Evolutionary conservation across 2,329 filamentous ascomycete species (phyloP).

Genomic region (Exophiala sp.): DNA sequence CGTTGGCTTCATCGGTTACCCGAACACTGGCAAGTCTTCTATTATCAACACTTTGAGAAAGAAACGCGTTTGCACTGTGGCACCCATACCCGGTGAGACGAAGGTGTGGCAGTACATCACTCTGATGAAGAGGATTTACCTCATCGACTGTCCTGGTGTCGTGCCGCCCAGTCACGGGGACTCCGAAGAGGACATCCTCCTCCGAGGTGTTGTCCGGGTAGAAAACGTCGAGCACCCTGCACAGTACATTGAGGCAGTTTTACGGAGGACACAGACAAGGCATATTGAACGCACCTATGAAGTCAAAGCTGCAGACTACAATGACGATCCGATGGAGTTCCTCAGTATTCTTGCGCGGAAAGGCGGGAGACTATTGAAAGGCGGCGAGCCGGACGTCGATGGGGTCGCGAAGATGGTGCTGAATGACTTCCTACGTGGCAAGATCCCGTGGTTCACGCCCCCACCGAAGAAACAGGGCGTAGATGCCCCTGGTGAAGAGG

Average conservation of each 20-base stretch:
- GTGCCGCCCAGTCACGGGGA: constrained; percentile 83
- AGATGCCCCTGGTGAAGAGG: constrained; percentile 42
- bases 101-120: constrained; percentile 99
- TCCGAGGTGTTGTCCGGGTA: constrained; percentile 85
- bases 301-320: constrained; percentile 61
- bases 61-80: constrained; percentile 89
- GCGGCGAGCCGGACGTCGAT: constrained; percentile 90
- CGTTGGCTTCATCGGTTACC: constrained; percentile 81
- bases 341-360: constrained; percentile 83
- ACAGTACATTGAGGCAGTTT: constrained; percentile 83
- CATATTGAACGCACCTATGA: constrained; percentile 94
- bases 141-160: constrained; percentile 95
- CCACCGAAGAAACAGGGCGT: constrained; percentile 51
- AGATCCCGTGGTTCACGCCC: constrained; percentile 92
- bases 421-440: constrained; percentile 92
- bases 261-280: constrained; percentile 72
- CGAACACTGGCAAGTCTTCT: constrained; percentile 91
- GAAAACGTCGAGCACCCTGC: constrained; percentile 96
- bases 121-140: constrained; percentile 85
- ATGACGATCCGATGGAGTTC: constrained; percentile 66
- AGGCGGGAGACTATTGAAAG: constrained; percentile 75
- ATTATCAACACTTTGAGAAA: constrained; percentile 95
- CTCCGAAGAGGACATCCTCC: constrained; percentile 76
- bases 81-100: constrained; percentile 91
- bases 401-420: constrained; percentile 95